phyloP scores from a whole-genome alignment of 2,329 filamentous ascomycete species.

The Claviceps spartinae region DNA sequence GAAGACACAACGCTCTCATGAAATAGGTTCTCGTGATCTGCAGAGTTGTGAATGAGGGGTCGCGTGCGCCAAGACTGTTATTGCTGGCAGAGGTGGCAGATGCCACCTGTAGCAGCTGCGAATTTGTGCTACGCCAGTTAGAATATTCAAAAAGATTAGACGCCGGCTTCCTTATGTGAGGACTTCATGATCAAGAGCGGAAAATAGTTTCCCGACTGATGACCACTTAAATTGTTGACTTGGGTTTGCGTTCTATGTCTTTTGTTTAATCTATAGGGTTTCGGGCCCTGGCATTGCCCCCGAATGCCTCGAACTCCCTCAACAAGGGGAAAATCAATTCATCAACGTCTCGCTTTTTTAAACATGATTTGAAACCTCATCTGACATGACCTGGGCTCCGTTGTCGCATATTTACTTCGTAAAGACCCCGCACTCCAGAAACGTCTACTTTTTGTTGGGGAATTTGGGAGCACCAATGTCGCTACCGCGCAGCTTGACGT shows the following conservation, averaged over 20 bases:
- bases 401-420: neutral
- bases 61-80: neutral
- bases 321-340: neutral
- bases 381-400: neutral
- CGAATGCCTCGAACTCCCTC: too few species aligned
- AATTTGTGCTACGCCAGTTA: neutral
- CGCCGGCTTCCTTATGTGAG: neutral
- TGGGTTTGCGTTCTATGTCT: slow-evolving; percentile 5
- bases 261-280: slow-evolving; percentile 7
- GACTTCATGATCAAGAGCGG: neutral
- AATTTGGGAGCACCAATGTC: slow-evolving; percentile 80
- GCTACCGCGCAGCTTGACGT: slow-evolving; percentile 72
- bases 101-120: neutral
- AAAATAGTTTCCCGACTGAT: slow-evolving; percentile 2
- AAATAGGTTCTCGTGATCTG: neutral
- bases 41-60: neutral
- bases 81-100: neutral
- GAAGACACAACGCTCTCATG: neutral
- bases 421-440: neutral
- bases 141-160: neutral
- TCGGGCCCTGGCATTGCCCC: neutral
- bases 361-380: neutral
- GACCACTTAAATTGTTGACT: neutral
- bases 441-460: slow-evolving; percentile 48
- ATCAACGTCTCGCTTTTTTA: slow-evolving; percentile 2